Evolutionary conservation across 306 rosid genomes (phyloP), one percentile per base, ranked within the genome.

Genomic region (Quercus engelmannii): DNA sequence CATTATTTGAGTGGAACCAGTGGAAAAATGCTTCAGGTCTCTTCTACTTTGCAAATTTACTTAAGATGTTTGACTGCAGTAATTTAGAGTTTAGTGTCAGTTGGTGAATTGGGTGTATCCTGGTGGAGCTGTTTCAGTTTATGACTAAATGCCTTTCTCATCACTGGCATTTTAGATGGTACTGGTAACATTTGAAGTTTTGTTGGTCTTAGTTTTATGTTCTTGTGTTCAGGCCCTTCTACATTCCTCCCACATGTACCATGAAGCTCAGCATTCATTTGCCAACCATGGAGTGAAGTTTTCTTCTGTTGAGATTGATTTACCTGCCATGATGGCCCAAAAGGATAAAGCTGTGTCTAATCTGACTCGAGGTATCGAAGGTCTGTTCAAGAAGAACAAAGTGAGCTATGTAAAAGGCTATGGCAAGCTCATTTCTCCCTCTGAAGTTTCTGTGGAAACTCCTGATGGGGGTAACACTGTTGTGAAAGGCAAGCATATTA

Each of bases 241-340:
- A 78, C 99, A 96, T 83, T 96, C 99, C 76, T 90, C 99, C 25
- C 99, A 93, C 84, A 84, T 93, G 99, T 96, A 91, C 83, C 92
- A 96, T 80, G 99, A 96, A 88, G 99, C 99, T 62, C 85, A 82
- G 86, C 99, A 96, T 77, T 17, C 99, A 67, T 96, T 96, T 75
- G 82, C 91, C 75, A 72, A 30, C 83, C 98, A 96, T 70, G 99
- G 99, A 62, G 91, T 96, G 73, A 96, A 89, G 87, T 11, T 91
- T 65, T 85, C 98, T n/a, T 82, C 90, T 63, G 92, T 96, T 5
- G 97, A 93, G 85, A 82, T 96, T 61, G 99, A 96, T 86, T 91
- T 96, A 77, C 86, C 93, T 58, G 98, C 97, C 86, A 96, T 96
- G 99, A 84, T 93, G 96, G 86, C 82, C 3, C 99, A 96, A 77